A percentile compares a stretch with the other conserved stretches of the same genome.
These are phyloP conservation scores for Fusarium caatingaense DNA, from an alignment of 2,329 filamentous ascomycete genomes.

Conservation along the genomic window DNA sequence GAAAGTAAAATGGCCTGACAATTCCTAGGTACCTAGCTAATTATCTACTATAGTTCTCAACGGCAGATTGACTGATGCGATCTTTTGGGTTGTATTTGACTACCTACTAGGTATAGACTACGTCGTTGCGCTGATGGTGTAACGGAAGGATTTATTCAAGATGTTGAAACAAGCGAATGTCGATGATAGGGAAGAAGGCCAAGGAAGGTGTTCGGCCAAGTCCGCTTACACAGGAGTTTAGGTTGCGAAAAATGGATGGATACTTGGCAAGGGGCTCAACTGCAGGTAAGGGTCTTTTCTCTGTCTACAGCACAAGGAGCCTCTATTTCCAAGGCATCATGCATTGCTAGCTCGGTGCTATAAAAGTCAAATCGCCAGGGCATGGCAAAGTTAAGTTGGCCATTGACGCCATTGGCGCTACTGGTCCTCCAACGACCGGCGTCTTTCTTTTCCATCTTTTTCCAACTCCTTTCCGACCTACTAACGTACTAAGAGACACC, in stretches of 20 bases:
- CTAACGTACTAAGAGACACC: not conserved
- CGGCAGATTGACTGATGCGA: conserved; percentile 6
- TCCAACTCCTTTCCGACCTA: not conserved
- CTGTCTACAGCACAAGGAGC: not conserved
- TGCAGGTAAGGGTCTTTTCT: conserved; percentile 1
- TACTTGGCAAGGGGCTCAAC: conserved; percentile 19
- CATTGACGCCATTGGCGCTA: conserved; percentile 36
- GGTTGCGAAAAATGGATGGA: not conserved
- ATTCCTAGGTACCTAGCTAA: not conserved
- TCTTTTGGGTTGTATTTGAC: not conserved
- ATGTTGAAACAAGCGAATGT: conserved; percentile 5
- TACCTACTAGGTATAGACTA: not conserved
- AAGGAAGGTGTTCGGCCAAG: conserved; percentile 30
- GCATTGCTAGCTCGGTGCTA: conserved; percentile 15
- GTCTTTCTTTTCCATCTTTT: conserved; percentile 10
- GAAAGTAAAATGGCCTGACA: conserved; percentile 27
- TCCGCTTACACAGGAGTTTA: conserved; percentile 17
- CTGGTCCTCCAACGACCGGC: conserved; percentile 12
- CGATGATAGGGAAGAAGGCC: conserved; percentile 1
- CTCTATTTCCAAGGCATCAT: conserved; percentile 37
- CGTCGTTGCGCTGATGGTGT: not conserved
- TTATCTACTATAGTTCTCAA: not conserved
- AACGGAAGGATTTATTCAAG: not conserved
- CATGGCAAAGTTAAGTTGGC: conserved; percentile 6
- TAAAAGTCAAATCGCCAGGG: conserved; percentile 9